A percentile compares a stretch with the other conserved stretches of the same genome.
phyloP scores from a whole-genome alignment of 331 rosid species.

The Pyrus hybrid region DNA sequence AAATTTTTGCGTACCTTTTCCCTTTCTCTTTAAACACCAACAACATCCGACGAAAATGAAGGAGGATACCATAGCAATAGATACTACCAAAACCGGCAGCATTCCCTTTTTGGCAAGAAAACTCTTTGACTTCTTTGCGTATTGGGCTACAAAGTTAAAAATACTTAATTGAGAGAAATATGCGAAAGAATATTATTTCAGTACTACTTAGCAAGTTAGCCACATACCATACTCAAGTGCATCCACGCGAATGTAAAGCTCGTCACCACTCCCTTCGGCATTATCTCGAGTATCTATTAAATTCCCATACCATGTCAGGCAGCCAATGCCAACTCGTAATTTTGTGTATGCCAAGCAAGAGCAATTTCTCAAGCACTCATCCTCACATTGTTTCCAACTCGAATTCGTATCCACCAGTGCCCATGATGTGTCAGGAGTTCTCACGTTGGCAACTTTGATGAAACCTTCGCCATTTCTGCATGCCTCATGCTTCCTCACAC shows the following conservation, averaged over 20 bases:
- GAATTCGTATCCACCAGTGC: slow-evolving; percentile 17
- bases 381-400: slow-evolving; percentile 29
- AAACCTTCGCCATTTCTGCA: slow-evolving; percentile 43
- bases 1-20: neutral
- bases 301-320: slow-evolving; percentile 38
- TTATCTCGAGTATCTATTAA: slow-evolving; percentile 27
- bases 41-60: neutral
- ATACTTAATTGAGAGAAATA: too few relatives aligned
- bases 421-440: slow-evolving; percentile 36
- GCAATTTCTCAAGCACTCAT: slow-evolving; percentile 34
- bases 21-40: neutral
- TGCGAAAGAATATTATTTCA: too few relatives aligned
- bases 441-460: slow-evolving; percentile 23
- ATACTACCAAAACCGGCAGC: neutral
- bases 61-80: neutral
- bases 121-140: neutral
- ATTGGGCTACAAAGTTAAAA: neutral
- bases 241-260: slow-evolving; percentile 30
- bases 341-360: slow-evolving; percentile 41
- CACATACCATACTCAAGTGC: neutral
- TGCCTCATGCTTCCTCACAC: slow-evolving; percentile 18
- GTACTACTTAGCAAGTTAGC: too few relatives aligned
- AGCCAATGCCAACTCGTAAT: neutral
- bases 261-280: slow-evolving; percentile 18
- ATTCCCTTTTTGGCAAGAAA: neutral